These are phyloP conservation scores for Hypoxylon rickii DNA, from an alignment of 495 filamentous ascomycete genomes.

Conservation along the genomic window DNA sequence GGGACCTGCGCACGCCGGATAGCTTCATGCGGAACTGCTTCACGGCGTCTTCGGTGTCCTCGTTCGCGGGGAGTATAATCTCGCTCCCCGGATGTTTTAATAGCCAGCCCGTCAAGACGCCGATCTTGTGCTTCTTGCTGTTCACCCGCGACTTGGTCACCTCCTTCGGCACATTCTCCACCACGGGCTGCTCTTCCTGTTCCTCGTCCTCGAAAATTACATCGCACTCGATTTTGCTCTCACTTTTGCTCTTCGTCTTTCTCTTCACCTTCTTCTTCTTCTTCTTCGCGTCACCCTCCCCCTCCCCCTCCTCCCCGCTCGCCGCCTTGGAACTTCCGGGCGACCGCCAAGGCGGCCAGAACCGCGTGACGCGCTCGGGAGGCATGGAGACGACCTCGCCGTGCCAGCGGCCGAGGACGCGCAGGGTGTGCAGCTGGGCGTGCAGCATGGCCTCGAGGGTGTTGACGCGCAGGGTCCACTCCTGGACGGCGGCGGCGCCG, in stretches of 20 bases:
- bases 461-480: constrained; percentile 92
- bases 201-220: not conserved
- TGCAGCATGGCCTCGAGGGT: constrained; percentile 89
- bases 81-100: constrained; percentile 22
- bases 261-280: too few species aligned
- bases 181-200: too few species aligned
- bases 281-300: not conserved
- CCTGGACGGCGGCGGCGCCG: constrained; percentile 66
- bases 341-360: constrained; percentile 35
- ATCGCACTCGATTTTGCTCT: too few species aligned
- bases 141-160: constrained; percentile 32
- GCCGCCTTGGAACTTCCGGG: too few species aligned
- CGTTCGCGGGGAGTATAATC: constrained; percentile 42
- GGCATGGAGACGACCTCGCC: constrained; percentile 44
- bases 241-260: too few species aligned
- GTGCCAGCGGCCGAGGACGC: constrained; percentile 45
- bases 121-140: constrained; percentile 68
- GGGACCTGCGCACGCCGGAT: constrained; percentile 29
- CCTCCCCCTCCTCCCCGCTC: constrained; percentile 39
- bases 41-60: constrained; percentile 44
- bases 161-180: too few species aligned
- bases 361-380: constrained; percentile 47
- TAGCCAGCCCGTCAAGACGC: constrained; percentile 63
- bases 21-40: constrained; percentile 54
- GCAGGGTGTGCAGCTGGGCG: constrained; percentile 67